Conservation (phyloP, 2,329 filamentous ascomycete species). For the Microdochium paspali region DNA sequence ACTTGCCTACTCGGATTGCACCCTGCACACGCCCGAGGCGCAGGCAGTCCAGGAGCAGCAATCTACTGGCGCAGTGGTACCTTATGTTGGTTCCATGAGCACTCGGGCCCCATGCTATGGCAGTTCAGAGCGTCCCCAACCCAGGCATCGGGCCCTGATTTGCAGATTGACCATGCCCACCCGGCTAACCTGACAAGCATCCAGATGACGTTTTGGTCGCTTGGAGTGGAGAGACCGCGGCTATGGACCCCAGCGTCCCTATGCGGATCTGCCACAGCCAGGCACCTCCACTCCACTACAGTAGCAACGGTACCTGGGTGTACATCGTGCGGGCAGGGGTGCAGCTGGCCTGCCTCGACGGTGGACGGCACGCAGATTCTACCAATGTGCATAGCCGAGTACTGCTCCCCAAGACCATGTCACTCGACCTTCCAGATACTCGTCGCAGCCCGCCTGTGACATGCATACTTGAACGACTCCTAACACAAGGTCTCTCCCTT, state of each 20-base stretch:
- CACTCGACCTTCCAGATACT: constrained; percentile 1
- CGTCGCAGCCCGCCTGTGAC: background rate
- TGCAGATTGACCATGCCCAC: background rate
- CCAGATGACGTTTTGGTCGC: background rate
- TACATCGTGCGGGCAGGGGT: background rate
- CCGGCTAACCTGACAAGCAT: background rate
- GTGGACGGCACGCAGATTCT: background rate
- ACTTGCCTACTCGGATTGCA: background rate
- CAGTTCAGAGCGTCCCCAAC: background rate
- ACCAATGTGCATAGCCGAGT: background rate
- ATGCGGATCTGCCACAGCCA: background rate
- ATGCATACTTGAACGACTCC: background rate
- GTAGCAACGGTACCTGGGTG: background rate
- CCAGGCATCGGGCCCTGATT: background rate
- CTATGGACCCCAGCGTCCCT: background rate
- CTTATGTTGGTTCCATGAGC: background rate
- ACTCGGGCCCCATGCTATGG: background rate
- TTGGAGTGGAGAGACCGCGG: background rate
- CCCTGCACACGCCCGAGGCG: too few species aligned
- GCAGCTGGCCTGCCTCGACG: background rate
- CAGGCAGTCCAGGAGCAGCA: background rate
- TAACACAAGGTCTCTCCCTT: background rate
- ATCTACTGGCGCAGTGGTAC: background rate
- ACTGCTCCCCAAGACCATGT: background rate
- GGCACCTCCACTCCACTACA: background rate